These are phyloP conservation scores for Plenodomus lindquistii DNA, from an alignment of 2,329 filamentous ascomycete species.

Conservation along the genomic window DNA sequence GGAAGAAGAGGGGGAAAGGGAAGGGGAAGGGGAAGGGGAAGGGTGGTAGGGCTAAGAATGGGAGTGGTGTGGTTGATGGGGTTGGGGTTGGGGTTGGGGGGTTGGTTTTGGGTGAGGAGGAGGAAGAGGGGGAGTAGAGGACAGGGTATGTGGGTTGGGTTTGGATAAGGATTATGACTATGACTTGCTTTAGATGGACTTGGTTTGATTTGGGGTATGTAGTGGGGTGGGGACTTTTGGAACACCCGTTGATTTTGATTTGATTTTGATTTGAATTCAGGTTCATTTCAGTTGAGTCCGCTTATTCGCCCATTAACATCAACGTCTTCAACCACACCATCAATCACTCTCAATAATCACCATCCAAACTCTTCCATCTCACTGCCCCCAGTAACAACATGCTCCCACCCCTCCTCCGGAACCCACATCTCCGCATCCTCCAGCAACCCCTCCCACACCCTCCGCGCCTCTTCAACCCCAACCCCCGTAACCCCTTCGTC, in stretches of 20 bases:
- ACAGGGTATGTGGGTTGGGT: neutral
- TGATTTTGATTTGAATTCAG: too few relatives aligned
- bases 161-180: neutral
- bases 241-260: too few relatives aligned
- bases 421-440: neutral
- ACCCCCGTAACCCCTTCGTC: neutral
- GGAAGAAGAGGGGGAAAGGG: constrained; percentile 41
- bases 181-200: neutral
- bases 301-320: too few relatives aligned
- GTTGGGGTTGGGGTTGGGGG: constrained; percentile 23
- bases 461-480: neutral
- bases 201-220: too few relatives aligned
- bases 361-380: neutral
- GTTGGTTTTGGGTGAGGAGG: constrained; percentile 21
- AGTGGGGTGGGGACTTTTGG: too few relatives aligned
- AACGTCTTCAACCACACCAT: too few relatives aligned
- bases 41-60: constrained; percentile 36
- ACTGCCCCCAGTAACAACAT: constrained; percentile 6
- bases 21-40: constrained; percentile 39
- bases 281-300: too few relatives aligned
- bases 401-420: constrained; percentile 1
- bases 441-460: constrained; percentile 7
- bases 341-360: neutral
- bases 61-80: constrained; percentile 18
- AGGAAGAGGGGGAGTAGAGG: constrained; percentile 22